These are phyloP conservation scores for Tinospora cordifolia DNA, from an alignment of 164 flowering plant species.

Conservation along the genomic window DNA sequence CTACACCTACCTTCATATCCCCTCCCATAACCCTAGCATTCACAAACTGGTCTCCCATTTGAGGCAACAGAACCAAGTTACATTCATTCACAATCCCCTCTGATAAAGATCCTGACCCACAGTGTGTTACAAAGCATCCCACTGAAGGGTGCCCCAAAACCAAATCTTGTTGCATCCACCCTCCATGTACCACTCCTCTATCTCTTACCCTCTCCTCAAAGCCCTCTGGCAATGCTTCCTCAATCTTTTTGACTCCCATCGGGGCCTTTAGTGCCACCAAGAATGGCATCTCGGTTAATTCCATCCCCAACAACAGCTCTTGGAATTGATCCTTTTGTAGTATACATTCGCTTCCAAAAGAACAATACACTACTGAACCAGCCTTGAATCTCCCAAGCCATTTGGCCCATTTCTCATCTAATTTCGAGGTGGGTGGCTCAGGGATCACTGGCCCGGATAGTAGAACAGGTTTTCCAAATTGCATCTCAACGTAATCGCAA, in stretches of 20 bases:
- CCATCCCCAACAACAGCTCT: slow-evolving; percentile 13
- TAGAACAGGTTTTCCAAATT: slow-evolving; percentile 10
- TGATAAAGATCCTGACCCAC: slow-evolving; percentile 40
- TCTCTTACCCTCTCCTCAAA: slow-evolving; percentile 12
- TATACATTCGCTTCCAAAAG: slow-evolving; percentile 14
- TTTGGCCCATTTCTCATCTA: slow-evolving; percentile 8
- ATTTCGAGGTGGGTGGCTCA: neutral
- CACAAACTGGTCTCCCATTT: slow-evolving; percentile 34
- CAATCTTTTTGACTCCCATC: neutral
- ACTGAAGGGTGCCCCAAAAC: slow-evolving; percentile 35
- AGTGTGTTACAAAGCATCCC: slow-evolving; percentile 52
- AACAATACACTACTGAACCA: slow-evolving; percentile 12
- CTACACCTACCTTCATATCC: slow-evolving; percentile 39
- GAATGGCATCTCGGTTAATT: slow-evolving; percentile 12
- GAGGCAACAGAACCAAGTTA: slow-evolving; percentile 42
- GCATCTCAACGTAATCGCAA: slow-evolving; percentile 8
- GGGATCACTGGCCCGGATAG: slow-evolving; percentile 10
- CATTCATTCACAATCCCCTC: slow-evolving; percentile 40
- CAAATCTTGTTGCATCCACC: slow-evolving; percentile 21
- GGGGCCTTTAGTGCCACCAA: slow-evolving; percentile 8
- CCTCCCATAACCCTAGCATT: slow-evolving; percentile 34
- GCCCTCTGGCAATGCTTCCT: slow-evolving; percentile 13
- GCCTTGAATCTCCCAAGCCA: slow-evolving; percentile 14
- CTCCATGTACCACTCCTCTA: slow-evolving; percentile 8
- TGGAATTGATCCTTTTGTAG: slow-evolving; percentile 7